A percentile compares a stretch with the other conserved stretches of the same genome.
Evolutionary conservation across 75 land plant genomes (phyloP).

Genomic region (Pinus tabuliformis): DNA sequence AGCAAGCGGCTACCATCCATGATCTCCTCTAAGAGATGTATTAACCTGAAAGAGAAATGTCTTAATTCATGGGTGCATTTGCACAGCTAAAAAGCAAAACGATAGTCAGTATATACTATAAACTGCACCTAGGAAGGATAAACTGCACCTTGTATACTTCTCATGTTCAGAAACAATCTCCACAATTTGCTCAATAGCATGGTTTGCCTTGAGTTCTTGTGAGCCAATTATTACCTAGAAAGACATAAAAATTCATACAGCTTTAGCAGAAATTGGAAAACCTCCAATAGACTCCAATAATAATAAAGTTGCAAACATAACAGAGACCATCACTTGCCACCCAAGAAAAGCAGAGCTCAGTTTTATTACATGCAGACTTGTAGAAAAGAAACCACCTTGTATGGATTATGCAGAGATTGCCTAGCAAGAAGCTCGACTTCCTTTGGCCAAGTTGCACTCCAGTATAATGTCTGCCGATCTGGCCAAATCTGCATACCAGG

Average conservation of each 20-base stretch:
- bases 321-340: neutral
- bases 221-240: slow-evolving; percentile 92
- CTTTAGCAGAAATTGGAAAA: neutral
- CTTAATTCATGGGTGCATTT: neutral
- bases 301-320: neutral
- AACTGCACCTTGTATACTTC: slow-evolving; percentile 85
- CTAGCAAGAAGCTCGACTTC: slow-evolving; percentile 93
- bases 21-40: no score
- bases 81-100: neutral
- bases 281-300: neutral
- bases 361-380: neutral
- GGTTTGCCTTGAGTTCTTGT: slow-evolving; percentile 89
- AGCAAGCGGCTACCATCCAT: slow-evolving; percentile 95
- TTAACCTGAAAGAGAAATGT: slow-evolving; percentile 41
- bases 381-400: slow-evolving; percentile 53
- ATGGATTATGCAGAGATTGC: slow-evolving; percentile 80
- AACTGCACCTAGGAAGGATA: no score
- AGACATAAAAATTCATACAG: neutral
- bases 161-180: slow-evolving; percentile 93
- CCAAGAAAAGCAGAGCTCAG: no score
- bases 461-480: slow-evolving; percentile 95
- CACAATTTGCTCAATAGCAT: slow-evolving; percentile 85
- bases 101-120: neutral
- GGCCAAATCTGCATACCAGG: slow-evolving; percentile 82
- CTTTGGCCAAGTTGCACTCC: slow-evolving; percentile 99